Percentiles rank a stretch among this genome's conserved stretches.
phyloP scores from a whole-genome alignment of 2,329 filamentous ascomycete species.

The Talaromyces piceae region DNA sequence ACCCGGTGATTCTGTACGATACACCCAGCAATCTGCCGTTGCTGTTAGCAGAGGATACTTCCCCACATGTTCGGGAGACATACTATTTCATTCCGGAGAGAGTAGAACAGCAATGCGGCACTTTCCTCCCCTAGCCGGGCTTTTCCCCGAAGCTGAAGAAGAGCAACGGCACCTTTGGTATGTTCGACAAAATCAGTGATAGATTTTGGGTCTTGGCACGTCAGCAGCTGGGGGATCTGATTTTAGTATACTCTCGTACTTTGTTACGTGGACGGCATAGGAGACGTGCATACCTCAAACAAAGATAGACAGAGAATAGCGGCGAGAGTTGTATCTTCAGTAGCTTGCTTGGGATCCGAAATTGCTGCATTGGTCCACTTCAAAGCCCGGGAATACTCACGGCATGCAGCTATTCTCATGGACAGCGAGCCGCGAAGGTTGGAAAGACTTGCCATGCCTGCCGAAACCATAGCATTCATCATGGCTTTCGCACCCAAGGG shows the following conservation, averaged over 20 bases:
- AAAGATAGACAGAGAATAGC: conserved; percentile 53
- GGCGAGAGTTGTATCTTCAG: conserved; percentile 40
- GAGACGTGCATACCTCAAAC: conserved; percentile 47
- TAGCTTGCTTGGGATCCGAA: conserved; percentile 26
- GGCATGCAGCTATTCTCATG: conserved; percentile 42
- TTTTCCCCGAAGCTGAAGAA: conserved; percentile 42
- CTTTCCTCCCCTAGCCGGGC: conserved; percentile 34
- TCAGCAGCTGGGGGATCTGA: conserved; percentile 26
- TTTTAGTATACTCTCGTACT: neutral
- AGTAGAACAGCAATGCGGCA: conserved; percentile 47
- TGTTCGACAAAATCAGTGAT: conserved; percentile 50
- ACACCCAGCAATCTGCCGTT: conserved; percentile 27
- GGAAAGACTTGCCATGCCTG: conserved; percentile 52
- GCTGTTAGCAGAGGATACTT: conserved; percentile 5
- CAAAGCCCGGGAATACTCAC: conserved; percentile 50
- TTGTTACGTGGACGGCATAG: neutral
- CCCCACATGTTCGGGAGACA: conserved; percentile 9
- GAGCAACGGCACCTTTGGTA: conserved; percentile 52
- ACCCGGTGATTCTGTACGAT: conserved; percentile 25
- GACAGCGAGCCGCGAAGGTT: conserved; percentile 45
- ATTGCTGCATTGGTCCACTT: conserved; percentile 34
- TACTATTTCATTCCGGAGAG: conserved; percentile 53
- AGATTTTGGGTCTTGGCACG: conserved; percentile 37
- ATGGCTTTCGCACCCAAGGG: conserved; percentile 25
- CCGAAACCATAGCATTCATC: conserved; percentile 47